phyloP scores from a whole-genome alignment of 2,329 filamentous ascomycete genomes.

The Cladosporium oxysporum region DNA sequence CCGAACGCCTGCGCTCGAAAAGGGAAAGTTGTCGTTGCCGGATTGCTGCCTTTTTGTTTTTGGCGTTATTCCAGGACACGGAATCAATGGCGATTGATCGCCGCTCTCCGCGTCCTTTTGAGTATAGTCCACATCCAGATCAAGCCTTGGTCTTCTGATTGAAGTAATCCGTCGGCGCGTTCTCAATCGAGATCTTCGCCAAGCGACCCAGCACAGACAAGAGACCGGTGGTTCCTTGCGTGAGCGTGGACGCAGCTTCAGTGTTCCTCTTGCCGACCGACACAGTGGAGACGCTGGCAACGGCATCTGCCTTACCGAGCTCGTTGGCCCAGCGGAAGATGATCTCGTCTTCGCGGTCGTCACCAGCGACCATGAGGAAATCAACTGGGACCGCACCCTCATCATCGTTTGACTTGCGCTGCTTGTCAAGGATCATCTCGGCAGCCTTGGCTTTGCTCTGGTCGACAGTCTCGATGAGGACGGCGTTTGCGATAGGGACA shows the following conservation, averaged over 20 bases:
- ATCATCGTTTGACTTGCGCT: slow-evolving; percentile 34
- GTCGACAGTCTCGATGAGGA: slow-evolving; percentile 81
- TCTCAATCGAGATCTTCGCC: slow-evolving; percentile 34
- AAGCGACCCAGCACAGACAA: slow-evolving; percentile 35
- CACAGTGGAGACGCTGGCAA: slow-evolving; percentile 73
- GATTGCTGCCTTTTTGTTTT: background rate
- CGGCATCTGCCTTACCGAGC: slow-evolving; percentile 56
- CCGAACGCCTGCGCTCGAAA: background rate
- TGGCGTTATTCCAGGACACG: background rate
- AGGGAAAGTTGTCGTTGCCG: background rate
- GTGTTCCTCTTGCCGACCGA: slow-evolving; percentile 86
- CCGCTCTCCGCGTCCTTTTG: background rate
- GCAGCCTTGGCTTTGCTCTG: slow-evolving; percentile 88
- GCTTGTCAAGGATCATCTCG: slow-evolving; percentile 61
- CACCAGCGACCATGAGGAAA: slow-evolving; percentile 86
- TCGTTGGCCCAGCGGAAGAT: slow-evolving; percentile 94
- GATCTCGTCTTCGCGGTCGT: slow-evolving; percentile 89
- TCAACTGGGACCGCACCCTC: slow-evolving; percentile 57
- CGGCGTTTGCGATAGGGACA: slow-evolving; percentile 71
- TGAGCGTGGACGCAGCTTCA: slow-evolving; percentile 79
- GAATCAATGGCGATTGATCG: background rate
- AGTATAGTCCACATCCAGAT: background rate
- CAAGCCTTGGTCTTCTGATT: slow-evolving; percentile 17
- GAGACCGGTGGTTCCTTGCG: slow-evolving; percentile 85
- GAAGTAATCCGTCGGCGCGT: slow-evolving; percentile 21